A percentile compares a stretch with the other conserved stretches of the same genome.
These are phyloP conservation scores for Phytophthora idaei DNA, from an alignment of 352 stramenopile species.

Conservation along the genomic window DNA sequence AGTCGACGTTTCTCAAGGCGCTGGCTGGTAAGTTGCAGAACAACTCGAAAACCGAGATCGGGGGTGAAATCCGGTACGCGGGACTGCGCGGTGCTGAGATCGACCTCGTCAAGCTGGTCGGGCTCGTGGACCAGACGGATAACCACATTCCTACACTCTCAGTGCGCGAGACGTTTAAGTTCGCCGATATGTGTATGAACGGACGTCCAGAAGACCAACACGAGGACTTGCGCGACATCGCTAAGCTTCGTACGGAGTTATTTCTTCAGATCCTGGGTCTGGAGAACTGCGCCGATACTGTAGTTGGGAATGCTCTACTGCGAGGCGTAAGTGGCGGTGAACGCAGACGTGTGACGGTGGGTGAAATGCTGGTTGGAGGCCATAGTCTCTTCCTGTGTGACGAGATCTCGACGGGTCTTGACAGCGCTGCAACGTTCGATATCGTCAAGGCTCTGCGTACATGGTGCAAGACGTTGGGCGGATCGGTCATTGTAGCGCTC, in stretches of 20 bases:
- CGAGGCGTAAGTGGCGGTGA: slow-evolving; percentile 92
- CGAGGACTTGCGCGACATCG: slow-evolving; percentile 76
- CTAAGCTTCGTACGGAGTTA: slow-evolving; percentile 70
- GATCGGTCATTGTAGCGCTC: slow-evolving; percentile 42
- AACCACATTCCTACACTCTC: slow-evolving; percentile 92
- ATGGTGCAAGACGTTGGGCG: slow-evolving; percentile 46
- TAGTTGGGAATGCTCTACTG: slow-evolving; percentile 88
- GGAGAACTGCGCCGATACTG: slow-evolving; percentile 91
- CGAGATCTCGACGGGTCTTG: slow-evolving; percentile 66
- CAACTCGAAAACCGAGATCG: slow-evolving; percentile 34
- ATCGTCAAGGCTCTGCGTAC: slow-evolving; percentile 61
- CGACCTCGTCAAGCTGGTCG: slow-evolving; percentile 65
- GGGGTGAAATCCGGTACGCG: slow-evolving; percentile 56
- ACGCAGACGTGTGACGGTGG: slow-evolving; percentile 87
- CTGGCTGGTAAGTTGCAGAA: slow-evolving; percentile 64
- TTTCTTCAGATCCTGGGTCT: slow-evolving; percentile 88
- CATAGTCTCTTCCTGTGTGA: slow-evolving; percentile 84
- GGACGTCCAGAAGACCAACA: slow-evolving; percentile 55
- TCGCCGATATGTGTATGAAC: slow-evolving; percentile 94
- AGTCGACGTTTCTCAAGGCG: slow-evolving; percentile 74
- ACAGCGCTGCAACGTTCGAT: slow-evolving; percentile 61
- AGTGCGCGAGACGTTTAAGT: slow-evolving; percentile 90
- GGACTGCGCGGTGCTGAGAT: slow-evolving; percentile 50
- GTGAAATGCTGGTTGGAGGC: slow-evolving; percentile 48
- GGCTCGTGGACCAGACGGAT: slow-evolving; percentile 79